Base-by-base conservation (phyloP, 2,329 filamentous ascomycete species). In the Trematosphaeria pertusa region DNA sequence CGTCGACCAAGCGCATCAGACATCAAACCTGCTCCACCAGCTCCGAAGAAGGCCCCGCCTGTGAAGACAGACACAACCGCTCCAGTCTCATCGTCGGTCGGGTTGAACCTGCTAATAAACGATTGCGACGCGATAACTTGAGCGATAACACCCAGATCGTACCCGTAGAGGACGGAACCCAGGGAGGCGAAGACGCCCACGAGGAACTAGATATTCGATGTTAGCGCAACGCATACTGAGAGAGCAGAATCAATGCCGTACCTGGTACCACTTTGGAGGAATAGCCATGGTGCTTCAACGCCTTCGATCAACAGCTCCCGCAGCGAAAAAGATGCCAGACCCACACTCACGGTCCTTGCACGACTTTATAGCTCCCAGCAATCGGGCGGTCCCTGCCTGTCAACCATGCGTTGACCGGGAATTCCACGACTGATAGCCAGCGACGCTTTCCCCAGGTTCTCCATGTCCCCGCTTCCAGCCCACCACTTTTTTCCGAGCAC, bases 1-100 rank as follows among this genome's bases (percentile, higher is more conserved):
- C 87, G 84, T 56, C 89, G 82, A 33, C 89, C 89, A 2, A 90
- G 71, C 45, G 66, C 75, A 65, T 91, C 84, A 52, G 85, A 85
- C 26, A 74, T 59, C 1, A 82, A 79, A 49, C 88, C 89, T 30
- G 85, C 88, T 26, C 83, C 73, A 22, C 75, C 75, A 19, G 87
- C 84, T 7, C 87, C 88, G 54, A 87, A 81, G 72, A 90, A 90
- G 17, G 88, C 88, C 34, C 88, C 84, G 2, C 81, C 87, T 0
- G 89, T 93, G 69, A 93, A 92, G 48, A 91, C 79, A 1, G 87
- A 88, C 1, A 92, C 88, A 0, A 91, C 86, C 3, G 87, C 82
- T 42, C 87, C 88, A 28, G 80, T 86, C 43, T 78, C 71, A 52
- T 73, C 64, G 7, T 63, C 49, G 21, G 51, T 66, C 0, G 76